Conservation (phyloP, 768 basidiomycete species). For the Collybia mongolica region DNA sequence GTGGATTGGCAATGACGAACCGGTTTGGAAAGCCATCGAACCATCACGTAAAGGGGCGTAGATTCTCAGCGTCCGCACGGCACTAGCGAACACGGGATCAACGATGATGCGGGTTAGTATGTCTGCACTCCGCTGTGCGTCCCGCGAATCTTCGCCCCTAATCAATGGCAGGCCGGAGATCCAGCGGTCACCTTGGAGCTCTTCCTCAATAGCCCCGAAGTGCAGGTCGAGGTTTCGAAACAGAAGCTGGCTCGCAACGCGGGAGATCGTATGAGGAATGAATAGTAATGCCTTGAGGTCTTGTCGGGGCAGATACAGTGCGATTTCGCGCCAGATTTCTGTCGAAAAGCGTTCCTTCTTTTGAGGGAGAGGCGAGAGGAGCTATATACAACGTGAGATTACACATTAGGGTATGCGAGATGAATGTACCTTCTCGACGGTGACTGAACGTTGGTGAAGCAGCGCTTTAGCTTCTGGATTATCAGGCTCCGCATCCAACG, state of each 20-base stretch:
- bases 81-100: conserved; percentile 55
- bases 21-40: conserved; percentile 62
- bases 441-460: conserved; percentile 52
- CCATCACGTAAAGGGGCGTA: conserved; percentile 51
- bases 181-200: conserved; percentile 15
- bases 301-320: conserved; percentile 54
- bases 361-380: conserved; percentile 39
- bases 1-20: conserved; percentile 27
- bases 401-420: background rate
- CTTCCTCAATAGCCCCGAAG: conserved; percentile 37
- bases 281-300: conserved; percentile 66
- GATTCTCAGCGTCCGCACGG: conserved; percentile 57
- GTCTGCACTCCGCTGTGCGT: conserved; percentile 67
- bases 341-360: conserved; percentile 56
- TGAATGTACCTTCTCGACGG: conserved; percentile 54
- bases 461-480: conserved; percentile 67
- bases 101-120: conserved; percentile 67
- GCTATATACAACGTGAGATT: conserved; percentile 17
- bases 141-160: conserved; percentile 43
- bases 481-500: conserved; percentile 61
- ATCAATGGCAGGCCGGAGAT: conserved; percentile 12
- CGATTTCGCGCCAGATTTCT: conserved; percentile 75
- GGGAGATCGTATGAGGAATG: conserved; percentile 65
- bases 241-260: conserved; percentile 65
- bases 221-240: conserved; percentile 66